Evolutionary conservation across 2,329 filamentous ascomycete genomes (phyloP).

Genomic region (Fusarium napiforme): DNA sequence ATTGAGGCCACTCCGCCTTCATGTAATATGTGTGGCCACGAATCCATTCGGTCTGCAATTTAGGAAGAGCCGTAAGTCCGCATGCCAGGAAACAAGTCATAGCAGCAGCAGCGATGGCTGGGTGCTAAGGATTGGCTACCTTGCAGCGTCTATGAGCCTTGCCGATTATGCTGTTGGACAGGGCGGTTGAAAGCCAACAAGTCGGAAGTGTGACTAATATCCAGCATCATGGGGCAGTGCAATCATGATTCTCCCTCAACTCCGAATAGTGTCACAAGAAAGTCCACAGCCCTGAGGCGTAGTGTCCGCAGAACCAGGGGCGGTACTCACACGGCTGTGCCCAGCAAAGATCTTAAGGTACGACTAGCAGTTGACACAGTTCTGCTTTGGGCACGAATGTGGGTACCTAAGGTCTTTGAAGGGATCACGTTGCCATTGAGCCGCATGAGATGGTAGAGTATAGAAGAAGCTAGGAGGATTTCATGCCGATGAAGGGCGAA

Average conservation of each 20-base stretch:
- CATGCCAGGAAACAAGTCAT: not conserved
- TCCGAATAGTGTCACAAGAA: not conserved
- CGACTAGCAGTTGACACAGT: not conserved
- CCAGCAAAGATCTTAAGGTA: not conserved
- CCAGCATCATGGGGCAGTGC: not conserved
- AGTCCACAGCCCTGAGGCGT: conserved; percentile 2
- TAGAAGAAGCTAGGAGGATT: conserved; percentile 10
- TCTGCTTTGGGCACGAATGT: conserved; percentile 10
- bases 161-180: not conserved
- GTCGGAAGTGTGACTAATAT: not conserved
- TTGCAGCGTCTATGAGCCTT: not conserved
- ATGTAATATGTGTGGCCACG: not conserved
- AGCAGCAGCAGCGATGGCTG: not conserved
- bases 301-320: not conserved
- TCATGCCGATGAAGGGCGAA: not conserved
- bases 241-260: not conserved
- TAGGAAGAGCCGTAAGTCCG: not conserved
- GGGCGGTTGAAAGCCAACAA: not conserved
- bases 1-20: not conserved
- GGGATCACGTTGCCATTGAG: conserved; percentile 10
- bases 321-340: not conserved
- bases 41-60: not conserved
- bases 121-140: not conserved
- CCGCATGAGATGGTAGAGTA: conserved; percentile 17
- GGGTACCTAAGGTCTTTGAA: conserved; percentile 6